phyloP scores from a whole-genome alignment of 2,329 filamentous ascomycete species.

The Polytolypa hystricis region DNA sequence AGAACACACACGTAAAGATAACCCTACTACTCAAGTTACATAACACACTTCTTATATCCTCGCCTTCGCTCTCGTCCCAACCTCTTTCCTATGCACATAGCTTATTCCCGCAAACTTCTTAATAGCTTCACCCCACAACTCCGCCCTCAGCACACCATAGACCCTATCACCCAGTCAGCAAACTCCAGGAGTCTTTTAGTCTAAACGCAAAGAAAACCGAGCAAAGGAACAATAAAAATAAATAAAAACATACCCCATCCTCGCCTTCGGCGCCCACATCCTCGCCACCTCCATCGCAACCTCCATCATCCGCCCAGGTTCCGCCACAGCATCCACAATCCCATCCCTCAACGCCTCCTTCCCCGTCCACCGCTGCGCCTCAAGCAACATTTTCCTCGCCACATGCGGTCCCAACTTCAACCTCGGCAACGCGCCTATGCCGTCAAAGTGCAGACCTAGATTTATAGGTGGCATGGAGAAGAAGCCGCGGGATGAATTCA shows the following conservation, averaged over 20 bases:
- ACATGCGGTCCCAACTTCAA: slow-evolving; percentile 41
- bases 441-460: slow-evolving; percentile 45
- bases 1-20: not conserved
- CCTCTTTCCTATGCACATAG: slow-evolving; percentile 41
- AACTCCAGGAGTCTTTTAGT: not conserved
- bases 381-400: slow-evolving; percentile 46
- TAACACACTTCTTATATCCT: slow-evolving; percentile 29
- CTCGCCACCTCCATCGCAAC: slow-evolving; percentile 35
- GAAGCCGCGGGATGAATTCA: slow-evolving; percentile 38
- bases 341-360: slow-evolving; percentile 41
- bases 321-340: slow-evolving; percentile 42
- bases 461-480: slow-evolving; percentile 44
- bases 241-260: slow-evolving; percentile 16
- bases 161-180: no score
- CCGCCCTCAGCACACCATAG: slow-evolving; percentile 41
- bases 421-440: slow-evolving; percentile 42
- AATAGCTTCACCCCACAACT: slow-evolving; percentile 44
- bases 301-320: slow-evolving; percentile 39
- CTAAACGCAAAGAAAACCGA: not conserved
- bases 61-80: slow-evolving; percentile 35
- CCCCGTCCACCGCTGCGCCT: slow-evolving; percentile 45
- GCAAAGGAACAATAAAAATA: not conserved
- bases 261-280: slow-evolving; percentile 29
- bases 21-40: not conserved
- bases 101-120: slow-evolving; percentile 41